phyloP scores from a whole-genome alignment of 352 stramenopile species.

The Ophiocytium majus region DNA sequence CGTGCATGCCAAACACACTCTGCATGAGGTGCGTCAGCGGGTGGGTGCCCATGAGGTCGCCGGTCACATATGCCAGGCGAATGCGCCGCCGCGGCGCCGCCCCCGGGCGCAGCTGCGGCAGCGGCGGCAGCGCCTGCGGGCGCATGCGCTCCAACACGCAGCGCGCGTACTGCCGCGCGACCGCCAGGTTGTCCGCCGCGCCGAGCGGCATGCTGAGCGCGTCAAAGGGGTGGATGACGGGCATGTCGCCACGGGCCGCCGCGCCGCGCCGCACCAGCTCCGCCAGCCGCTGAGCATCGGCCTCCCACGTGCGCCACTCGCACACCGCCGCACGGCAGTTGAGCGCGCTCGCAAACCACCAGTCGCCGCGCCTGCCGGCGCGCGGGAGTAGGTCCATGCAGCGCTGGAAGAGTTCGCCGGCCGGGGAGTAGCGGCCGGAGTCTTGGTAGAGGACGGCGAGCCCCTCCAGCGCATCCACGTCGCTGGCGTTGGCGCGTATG shows the following conservation, averaged over 20 bases:
- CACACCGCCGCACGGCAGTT: conserved; percentile 84
- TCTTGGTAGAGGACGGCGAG: conserved; percentile 82
- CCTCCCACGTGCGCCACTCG: conserved; percentile 77
- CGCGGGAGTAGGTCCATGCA: conserved; percentile 67
- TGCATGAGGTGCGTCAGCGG: conserved; percentile 82
- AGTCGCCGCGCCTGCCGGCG: conserved; percentile 24
- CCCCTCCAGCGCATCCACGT: conserved; percentile 42
- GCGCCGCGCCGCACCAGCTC: conserved; percentile 11
- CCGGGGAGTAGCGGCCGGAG: conserved; percentile 74
- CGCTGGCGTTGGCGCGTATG: conserved; percentile 33
- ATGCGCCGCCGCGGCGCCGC: background rate
- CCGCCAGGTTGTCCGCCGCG: conserved; percentile 8
- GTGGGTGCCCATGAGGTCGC: conserved; percentile 80
- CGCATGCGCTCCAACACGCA: conserved; percentile 23
- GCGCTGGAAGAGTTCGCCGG: conserved; percentile 84
- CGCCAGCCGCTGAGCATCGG: conserved; percentile 67
- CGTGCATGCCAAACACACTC: conserved; percentile 79
- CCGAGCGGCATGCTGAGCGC: conserved; percentile 33
- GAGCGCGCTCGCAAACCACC: conserved; percentile 78
- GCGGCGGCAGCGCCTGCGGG: background rate
- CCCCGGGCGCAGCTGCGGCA: background rate
- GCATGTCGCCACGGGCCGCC: background rate
- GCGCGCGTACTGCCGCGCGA: conserved; percentile 37
- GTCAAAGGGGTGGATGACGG: conserved; percentile 46
- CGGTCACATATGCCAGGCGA: conserved; percentile 73